Conservation (phyloP, 352 stramenopile species). For the Aphanomyces cochlioides region DNA sequence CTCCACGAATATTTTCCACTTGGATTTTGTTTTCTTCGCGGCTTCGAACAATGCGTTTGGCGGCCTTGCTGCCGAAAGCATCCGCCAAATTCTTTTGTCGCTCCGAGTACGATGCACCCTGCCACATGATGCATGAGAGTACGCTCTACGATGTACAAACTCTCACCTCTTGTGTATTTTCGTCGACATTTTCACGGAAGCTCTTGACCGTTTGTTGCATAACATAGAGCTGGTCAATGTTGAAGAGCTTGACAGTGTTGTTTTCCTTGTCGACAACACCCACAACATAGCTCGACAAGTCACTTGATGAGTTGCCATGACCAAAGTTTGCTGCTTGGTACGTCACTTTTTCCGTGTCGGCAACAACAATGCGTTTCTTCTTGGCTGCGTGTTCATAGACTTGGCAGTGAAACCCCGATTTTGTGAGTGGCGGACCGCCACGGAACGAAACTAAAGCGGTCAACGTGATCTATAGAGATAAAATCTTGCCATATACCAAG, state of each 20-base stretch:
- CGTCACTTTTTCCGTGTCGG: slow-evolving; percentile 71
- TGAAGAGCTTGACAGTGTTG: slow-evolving; percentile 66
- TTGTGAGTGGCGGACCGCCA: slow-evolving; percentile 61
- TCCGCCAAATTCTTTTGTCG: slow-evolving; percentile 70
- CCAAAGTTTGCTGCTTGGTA: slow-evolving; percentile 85
- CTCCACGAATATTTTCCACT: slow-evolving; percentile 69
- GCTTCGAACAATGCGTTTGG: slow-evolving; percentile 77
- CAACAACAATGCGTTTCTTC: slow-evolving; percentile 75
- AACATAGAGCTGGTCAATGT: slow-evolving; percentile 80
- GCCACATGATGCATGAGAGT: too few relatives aligned
- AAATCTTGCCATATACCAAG: slow-evolving; percentile 8
- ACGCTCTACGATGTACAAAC: too few relatives aligned
- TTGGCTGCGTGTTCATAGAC: slow-evolving; percentile 77
- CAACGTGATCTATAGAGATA: not conserved
- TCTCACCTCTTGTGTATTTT: slow-evolving; percentile 49
- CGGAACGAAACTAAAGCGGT: slow-evolving; percentile 62
- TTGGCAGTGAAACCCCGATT: slow-evolving; percentile 63
- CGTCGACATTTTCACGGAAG: slow-evolving; percentile 30
- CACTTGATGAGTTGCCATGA: slow-evolving; percentile 65
- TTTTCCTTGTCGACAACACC: slow-evolving; percentile 75
- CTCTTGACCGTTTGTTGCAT: slow-evolving; percentile 82
- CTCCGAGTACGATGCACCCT: slow-evolving; percentile 46
- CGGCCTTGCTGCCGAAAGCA: slow-evolving; percentile 79
- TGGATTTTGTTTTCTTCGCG: slow-evolving; percentile 81
- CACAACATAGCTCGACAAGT: slow-evolving; percentile 67